A percentile compares a stretch with the other conserved stretches of the same genome.
These are phyloP conservation scores for Kalmusia sp. DNA, from an alignment of 2,329 filamentous ascomycete genomes.

Conservation along the genomic window DNA sequence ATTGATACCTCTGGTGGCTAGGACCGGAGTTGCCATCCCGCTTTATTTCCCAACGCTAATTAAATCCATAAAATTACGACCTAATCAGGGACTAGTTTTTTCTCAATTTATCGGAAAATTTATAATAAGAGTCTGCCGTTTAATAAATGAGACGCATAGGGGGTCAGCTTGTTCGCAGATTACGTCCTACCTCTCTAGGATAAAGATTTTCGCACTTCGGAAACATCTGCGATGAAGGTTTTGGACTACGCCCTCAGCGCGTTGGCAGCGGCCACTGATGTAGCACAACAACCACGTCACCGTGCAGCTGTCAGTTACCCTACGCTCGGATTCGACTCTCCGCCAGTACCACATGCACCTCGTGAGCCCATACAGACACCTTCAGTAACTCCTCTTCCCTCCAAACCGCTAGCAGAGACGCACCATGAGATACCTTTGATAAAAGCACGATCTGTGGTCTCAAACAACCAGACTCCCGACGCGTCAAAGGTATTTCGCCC, in stretches of 20 bases:
- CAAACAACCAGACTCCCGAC: slow-evolving; percentile 3
- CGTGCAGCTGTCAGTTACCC: slow-evolving; percentile 4
- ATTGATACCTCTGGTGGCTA: neutral
- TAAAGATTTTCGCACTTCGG: slow-evolving; percentile 1
- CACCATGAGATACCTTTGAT: slow-evolving; percentile 1
- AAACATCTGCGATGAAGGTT: slow-evolving; percentile 4
- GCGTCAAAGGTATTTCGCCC: slow-evolving; percentile 1
- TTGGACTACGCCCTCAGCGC: slow-evolving; percentile 2
- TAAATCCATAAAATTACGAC: neutral
- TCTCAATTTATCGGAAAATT: neutral
- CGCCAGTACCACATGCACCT: neutral
- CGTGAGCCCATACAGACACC: neutral
- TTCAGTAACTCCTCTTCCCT: neutral
- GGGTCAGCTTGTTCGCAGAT: slow-evolving; percentile 1
- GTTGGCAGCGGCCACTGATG: slow-evolving; percentile 1
- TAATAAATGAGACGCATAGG: slow-evolving; percentile 1
- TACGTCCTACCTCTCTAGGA: neutral
- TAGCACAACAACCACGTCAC: neutral
- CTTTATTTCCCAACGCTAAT: neutral
- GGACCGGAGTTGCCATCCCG: slow-evolving; percentile 2
- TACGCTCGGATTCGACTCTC: neutral
- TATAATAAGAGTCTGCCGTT: neutral
- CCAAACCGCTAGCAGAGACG: neutral
- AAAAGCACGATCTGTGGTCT: neutral
- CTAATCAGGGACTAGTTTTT: slow-evolving; percentile 4